A percentile compares a stretch with the other conserved stretches of the same genome.
phyloP scores from a whole-genome alignment of 116 monocot genomes.

The Posidonia oceanica region DNA sequence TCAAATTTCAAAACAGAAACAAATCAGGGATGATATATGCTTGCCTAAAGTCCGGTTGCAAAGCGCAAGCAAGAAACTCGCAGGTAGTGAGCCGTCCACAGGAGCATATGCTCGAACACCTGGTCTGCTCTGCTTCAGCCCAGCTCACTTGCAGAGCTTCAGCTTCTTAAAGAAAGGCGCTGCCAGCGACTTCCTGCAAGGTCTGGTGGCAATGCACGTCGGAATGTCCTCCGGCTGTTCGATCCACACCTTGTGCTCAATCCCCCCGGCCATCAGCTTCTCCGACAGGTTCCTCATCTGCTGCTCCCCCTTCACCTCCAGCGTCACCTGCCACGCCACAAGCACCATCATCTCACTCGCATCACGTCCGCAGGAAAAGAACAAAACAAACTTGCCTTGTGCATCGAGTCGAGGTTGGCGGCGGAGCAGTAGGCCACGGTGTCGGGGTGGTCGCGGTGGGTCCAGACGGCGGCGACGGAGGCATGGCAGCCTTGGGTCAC shows the following conservation, averaged over 20 bases:
- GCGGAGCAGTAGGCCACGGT: slow-evolving; percentile 51
- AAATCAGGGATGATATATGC: no score
- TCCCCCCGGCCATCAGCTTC: slow-evolving; percentile 53
- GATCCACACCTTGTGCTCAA: slow-evolving; percentile 89
- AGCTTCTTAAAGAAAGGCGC: slow-evolving; percentile 86
- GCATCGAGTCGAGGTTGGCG: slow-evolving; percentile 62
- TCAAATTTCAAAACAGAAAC: no score
- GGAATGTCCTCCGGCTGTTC: slow-evolving; percentile 87
- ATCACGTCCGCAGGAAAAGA: not conserved
- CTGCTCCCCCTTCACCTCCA: slow-evolving; percentile 88
- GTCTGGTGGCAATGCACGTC: slow-evolving; percentile 76
- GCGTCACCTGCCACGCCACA: slow-evolving; percentile 40
- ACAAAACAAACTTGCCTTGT: slow-evolving; percentile 43
- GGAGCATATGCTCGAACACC: no score
- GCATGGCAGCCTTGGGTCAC: slow-evolving; percentile 92
- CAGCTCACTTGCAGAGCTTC: slow-evolving; percentile 81
- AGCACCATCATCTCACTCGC: not conserved
- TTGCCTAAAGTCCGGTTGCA: no score
- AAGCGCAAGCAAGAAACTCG: no score
- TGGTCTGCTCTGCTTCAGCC: no score
- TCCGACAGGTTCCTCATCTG: slow-evolving; percentile 65
- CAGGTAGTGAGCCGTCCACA: no score
- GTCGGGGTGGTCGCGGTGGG: slow-evolving; percentile 45
- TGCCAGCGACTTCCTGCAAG: slow-evolving; percentile 51
- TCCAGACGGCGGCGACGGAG: slow-evolving; percentile 78